Evolutionary conservation across 345 rosid genomes (phyloP).

Genomic region (Arabis hirsuta): DNA sequence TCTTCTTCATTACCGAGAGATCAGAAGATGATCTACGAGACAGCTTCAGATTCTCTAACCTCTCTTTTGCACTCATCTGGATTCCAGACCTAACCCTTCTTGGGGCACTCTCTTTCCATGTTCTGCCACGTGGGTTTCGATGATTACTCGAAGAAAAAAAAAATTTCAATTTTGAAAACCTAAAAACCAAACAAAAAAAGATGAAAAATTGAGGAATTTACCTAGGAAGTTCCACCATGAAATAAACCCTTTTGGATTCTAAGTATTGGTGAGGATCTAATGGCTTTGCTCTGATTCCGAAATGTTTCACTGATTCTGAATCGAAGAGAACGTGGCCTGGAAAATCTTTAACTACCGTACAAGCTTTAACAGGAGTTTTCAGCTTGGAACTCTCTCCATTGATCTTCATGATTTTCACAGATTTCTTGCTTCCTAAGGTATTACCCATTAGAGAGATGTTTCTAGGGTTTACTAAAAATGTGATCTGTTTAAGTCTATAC

Average conservation of each 20-base stretch:
- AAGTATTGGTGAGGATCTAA: conserved; percentile 57
- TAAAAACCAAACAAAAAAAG: neutral
- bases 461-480: conserved; percentile 17
- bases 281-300: conserved; percentile 77
- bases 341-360: conserved; percentile 61
- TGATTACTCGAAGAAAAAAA: conserved; percentile 11
- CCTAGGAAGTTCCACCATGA: conserved; percentile 76
- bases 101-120: conserved; percentile 51
- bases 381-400: conserved; percentile 81
- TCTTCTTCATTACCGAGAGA: conserved; percentile 56
- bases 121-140: conserved; percentile 31
- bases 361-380: conserved; percentile 84
- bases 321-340: conserved; percentile 80
- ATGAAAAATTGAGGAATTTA: neutral
- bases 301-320: conserved; percentile 78
- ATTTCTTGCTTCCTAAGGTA: conserved; percentile 63
- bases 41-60: conserved; percentile 80
- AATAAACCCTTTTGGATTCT: conserved; percentile 79
- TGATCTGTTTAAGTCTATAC: neutral
- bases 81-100: conserved; percentile 84
- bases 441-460: conserved; percentile 63
- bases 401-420: conserved; percentile 80
- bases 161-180: neutral
- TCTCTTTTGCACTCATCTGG: conserved; percentile 81
- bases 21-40: conserved; percentile 82